Conservation (phyloP, 352 stramenopile genomes). For the Phytophthora syringae region DNA sequence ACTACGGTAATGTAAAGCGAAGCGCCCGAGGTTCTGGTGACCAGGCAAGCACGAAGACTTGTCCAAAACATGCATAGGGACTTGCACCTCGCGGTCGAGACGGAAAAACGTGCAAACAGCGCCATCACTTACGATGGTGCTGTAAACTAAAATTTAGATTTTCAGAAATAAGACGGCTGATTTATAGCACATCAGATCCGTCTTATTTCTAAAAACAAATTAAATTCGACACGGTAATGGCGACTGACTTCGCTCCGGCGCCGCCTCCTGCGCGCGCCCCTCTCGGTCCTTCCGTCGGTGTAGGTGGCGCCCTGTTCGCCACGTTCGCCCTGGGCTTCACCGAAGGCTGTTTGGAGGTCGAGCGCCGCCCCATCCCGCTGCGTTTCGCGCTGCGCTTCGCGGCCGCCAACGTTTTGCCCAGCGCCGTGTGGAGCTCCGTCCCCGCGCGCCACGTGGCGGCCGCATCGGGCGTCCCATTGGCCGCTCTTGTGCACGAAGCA, state of each 20-base stretch:
- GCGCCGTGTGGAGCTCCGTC: constrained; percentile 65
- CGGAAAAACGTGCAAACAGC: no score
- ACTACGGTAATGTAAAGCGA: no score
- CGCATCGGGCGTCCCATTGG: constrained; percentile 38
- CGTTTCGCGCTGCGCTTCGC: constrained; percentile 69
- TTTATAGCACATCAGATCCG: not conserved
- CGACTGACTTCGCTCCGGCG: constrained; percentile 21
- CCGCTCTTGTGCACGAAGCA: constrained; percentile 36
- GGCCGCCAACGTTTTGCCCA: constrained; percentile 63
- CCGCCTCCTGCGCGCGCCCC: not conserved
- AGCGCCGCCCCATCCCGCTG: constrained; percentile 69
- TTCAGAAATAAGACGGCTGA: no score
- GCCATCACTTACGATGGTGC: no score
- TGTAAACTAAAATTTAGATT: no score
- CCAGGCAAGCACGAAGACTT: no score
- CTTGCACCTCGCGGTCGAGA: no score
- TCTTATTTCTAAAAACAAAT: not conserved
- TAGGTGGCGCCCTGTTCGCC: constrained; percentile 25
- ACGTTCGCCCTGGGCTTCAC: constrained; percentile 66
- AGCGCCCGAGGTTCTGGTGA: no score
- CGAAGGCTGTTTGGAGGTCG: constrained; percentile 66
- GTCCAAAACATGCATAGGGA: no score
- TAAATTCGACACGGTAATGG: no score
- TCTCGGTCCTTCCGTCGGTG: constrained; percentile 5
- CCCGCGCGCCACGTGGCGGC: constrained; percentile 52